phyloP scores from a whole-genome alignment of 495 filamentous ascomycete species.

The Cryomyces antarcticus region DNA sequence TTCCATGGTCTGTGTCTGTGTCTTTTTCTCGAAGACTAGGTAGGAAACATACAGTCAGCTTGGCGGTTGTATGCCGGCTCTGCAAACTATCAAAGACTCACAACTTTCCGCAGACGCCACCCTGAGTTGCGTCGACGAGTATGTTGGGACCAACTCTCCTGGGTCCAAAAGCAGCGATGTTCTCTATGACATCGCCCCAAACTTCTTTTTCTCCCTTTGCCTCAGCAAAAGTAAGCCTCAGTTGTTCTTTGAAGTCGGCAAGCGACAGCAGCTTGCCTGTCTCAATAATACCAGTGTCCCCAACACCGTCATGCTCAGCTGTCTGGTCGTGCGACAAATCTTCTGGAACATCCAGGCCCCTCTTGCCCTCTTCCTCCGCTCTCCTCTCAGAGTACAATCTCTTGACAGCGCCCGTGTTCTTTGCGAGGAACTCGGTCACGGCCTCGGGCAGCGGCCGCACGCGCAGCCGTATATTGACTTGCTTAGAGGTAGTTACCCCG shows the following conservation, averaged over 20 bases:
- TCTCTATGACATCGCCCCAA: constrained; percentile 60
- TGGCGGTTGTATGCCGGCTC: neutral
- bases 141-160: constrained; percentile 71
- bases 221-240: constrained; percentile 45
- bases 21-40: neutral
- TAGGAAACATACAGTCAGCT: neutral
- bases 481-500: constrained; percentile 59
- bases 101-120: constrained; percentile 53
- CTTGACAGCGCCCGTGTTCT: constrained; percentile 61
- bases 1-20: constrained; percentile 1
- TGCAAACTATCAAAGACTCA: constrained; percentile 21
- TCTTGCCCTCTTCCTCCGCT: constrained; percentile 19
- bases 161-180: constrained; percentile 79
- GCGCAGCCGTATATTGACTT: constrained; percentile 57
- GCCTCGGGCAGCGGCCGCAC: constrained; percentile 57
- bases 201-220: constrained; percentile 43
- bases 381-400: constrained; percentile 50
- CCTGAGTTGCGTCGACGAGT: constrained; percentile 63
- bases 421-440: constrained; percentile 69
- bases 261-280: constrained; percentile 37
- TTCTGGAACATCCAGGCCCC: constrained; percentile 2
- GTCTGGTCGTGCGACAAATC: constrained; percentile 1
- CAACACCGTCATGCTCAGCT: constrained; percentile 16
- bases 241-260: constrained; percentile 52
- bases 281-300: constrained; percentile 23